Evolutionary conservation across 768 basidiomycete species (phyloP), one percentile per base, ranked within the genome.

Genomic region (Agaricus bisporus): DNA sequence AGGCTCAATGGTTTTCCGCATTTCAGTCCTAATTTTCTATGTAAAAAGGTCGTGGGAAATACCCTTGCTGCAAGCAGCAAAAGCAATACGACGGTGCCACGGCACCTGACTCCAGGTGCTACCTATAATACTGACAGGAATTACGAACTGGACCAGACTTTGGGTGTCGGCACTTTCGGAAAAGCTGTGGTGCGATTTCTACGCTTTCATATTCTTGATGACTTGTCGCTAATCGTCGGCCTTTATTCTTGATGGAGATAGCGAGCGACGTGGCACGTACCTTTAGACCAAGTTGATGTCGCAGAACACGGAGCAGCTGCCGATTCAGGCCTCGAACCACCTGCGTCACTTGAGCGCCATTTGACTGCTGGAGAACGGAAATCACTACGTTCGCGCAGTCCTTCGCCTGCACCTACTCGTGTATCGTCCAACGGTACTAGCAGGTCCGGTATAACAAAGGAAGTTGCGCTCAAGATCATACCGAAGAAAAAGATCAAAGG

Each of bases 401-500:
- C 68, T 59, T 64, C 67, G 32, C 64, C 65, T 18, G 48, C 43
- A 32, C 5, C 17, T 47, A 17, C 29, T n/a, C 38, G 26, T 25
- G 28, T 58, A 48, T 37, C 62, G 25, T 56, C 63, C n/a, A 57
- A n/a, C 38, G 57, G 37, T 60, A 9, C 59, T 52, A 41, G 37
- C 18, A 47, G 39, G 62, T 9, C 56, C 47, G 12, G 46, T 1
- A 61, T 80, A 14, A 78, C 72, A 14, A 85, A 89, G 64, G 86
- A 89, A 5, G 90, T 93, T 2, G 91, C 90, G 5, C 70, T 88
- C 59, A 97, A 97, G 71, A 80, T 95, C 55, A 97, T 99, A 53
- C 78, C 88, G 5, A 98, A 98, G 80, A 95, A 95, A 72, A 90
- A 91, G 61, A 91, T 97, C 50, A 93, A 92, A 66, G 89, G 91